Evolutionary conservation across 169 alveolate genomes (phyloP), one percentile per base, ranked within the genome.

Genomic region (Babesia ovata): DNA sequence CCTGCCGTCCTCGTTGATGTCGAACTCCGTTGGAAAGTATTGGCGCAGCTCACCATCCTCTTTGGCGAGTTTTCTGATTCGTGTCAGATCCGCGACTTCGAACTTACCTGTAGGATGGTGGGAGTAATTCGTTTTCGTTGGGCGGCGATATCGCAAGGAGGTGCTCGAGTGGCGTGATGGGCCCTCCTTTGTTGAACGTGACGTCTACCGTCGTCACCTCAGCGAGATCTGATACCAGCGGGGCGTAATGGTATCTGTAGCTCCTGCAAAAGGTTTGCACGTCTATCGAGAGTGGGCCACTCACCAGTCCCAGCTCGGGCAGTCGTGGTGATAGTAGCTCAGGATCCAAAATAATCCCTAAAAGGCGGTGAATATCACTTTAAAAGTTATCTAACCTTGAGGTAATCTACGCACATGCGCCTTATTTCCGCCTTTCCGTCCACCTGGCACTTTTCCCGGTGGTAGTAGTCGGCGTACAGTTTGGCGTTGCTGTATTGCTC

Each of bases 301-400:
- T 17, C 48, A 79, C 87, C 89, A 82, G 45, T 82, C 71, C 89
- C 89, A 82, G 48, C 89, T 73, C 28, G 89, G 85, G 69, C 85
- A 82, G 24, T 65, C 84, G 36, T 50, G 66, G 22, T 82, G 84
- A 52, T 82, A 82, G 65, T 82, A 82, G 54, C 65, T 60, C 50
- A 82, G 52, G 14, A 59, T 82, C 89, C 89, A 82, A 60, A 73
- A 73, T 14, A 82, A 56, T 16, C 89, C 89, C 84, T 77, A 26
- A 21, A 49, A 16, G 19, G 6, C 8, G 14, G 14, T 61, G 42
- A 46, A 0, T 28, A 49, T 10, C 10, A 9, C 60, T 39, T 33
- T n/a, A 39, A 9, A n/a, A 12, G 28, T 14, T 0, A 0, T 4
- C 63, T 2, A 54, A 77, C 86, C 70, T 71, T 76, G 3, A 82